Evolutionary conservation across 1,284 basidiomycete species (phyloP).

Genomic region (Volvariella surrecta): DNA sequence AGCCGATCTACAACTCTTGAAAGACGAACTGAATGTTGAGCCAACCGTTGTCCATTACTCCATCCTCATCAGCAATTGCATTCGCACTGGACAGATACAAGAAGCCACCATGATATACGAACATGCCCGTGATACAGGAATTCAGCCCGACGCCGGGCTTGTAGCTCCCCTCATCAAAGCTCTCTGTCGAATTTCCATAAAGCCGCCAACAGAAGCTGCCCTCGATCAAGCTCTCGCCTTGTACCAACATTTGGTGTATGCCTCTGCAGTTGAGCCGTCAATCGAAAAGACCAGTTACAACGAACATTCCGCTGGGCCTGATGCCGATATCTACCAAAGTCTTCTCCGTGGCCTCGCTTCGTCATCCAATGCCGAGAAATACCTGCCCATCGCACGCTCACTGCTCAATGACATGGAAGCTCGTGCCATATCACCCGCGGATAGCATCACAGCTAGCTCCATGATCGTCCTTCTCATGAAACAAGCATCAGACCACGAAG

Average conservation of each 20-base stretch:
- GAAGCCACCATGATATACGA: slow-evolving; percentile 42
- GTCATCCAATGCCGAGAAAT: slow-evolving; percentile 33
- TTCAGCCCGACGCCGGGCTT: slow-evolving; percentile 38
- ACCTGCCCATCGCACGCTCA: slow-evolving; percentile 36
- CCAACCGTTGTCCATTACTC: slow-evolving; percentile 39
- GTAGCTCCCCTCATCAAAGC: slow-evolving; percentile 42
- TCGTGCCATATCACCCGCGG: slow-evolving; percentile 26
- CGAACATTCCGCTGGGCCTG: slow-evolving; percentile 29
- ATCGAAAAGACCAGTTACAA: slow-evolving; percentile 10
- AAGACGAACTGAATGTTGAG: slow-evolving; percentile 29
- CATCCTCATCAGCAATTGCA: slow-evolving; percentile 39
- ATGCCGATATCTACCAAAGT: slow-evolving; percentile 43
- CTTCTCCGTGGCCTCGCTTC: slow-evolving; percentile 47
- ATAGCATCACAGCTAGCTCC: slow-evolving; percentile 37
- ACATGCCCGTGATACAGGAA: slow-evolving; percentile 29
- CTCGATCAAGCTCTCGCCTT: slow-evolving; percentile 43
- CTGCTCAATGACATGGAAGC: slow-evolving; percentile 51
- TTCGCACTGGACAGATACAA: slow-evolving; percentile 24
- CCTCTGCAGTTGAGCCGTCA: slow-evolving; percentile 10
- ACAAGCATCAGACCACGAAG: slow-evolving; percentile 37
- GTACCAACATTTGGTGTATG: slow-evolving; percentile 34
- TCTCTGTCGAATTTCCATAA: slow-evolving; percentile 31
- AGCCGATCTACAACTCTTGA: slow-evolving; percentile 33
- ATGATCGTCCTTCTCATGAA: slow-evolving; percentile 56
- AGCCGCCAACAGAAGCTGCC: slow-evolving; percentile 26